Conservation (phyloP, 1,139 yeast genomes). For the Saccharomyces hybrid region DNA sequence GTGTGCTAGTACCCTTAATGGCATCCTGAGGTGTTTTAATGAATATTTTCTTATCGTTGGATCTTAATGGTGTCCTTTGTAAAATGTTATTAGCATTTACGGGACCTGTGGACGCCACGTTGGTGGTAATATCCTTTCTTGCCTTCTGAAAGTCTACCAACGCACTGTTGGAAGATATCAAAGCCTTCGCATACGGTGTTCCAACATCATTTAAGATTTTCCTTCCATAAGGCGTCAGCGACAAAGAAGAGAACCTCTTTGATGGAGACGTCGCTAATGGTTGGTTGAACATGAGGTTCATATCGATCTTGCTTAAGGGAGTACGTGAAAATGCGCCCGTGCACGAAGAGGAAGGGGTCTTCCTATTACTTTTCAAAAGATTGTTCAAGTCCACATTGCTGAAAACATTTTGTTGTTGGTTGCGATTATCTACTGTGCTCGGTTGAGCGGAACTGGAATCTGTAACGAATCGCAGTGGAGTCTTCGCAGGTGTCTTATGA, state of each 20-base stretch:
- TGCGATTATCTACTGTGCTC: background rate
- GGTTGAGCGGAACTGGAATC: conserved; percentile 8
- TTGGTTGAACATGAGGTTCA: conserved; percentile 28
- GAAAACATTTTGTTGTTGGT: conserved; percentile 6
- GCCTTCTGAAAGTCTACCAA: conserved; percentile 31
- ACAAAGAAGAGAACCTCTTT: conserved; percentile 21
- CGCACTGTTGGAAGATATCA: conserved; percentile 28
- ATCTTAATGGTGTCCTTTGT: conserved; percentile 6
- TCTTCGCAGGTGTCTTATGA: conserved; percentile 32
- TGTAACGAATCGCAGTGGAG: conserved; percentile 27
- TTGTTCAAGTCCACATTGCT: conserved; percentile 9
- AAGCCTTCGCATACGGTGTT: conserved; percentile 24
- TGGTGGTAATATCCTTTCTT: conserved; percentile 21
- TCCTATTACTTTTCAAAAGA: conserved; percentile 5
- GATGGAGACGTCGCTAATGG: conserved; percentile 26
- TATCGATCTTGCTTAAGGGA: conserved; percentile 28
- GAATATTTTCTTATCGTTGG: conserved; percentile 3
- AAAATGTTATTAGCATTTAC: background rate
- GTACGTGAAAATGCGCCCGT: conserved; percentile 14
- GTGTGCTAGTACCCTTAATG: background rate
- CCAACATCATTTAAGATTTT: conserved; percentile 26
- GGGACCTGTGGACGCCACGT: conserved; percentile 1
- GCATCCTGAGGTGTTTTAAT: background rate
- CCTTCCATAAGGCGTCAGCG: conserved; percentile 30
- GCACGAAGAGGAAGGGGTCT: background rate